A percentile compares a stretch with the other conserved stretches of the same genome.
Evolutionary conservation across 176 grass and related monocot genomes (phyloP).

Genomic region (Eragrostis curvula): DNA sequence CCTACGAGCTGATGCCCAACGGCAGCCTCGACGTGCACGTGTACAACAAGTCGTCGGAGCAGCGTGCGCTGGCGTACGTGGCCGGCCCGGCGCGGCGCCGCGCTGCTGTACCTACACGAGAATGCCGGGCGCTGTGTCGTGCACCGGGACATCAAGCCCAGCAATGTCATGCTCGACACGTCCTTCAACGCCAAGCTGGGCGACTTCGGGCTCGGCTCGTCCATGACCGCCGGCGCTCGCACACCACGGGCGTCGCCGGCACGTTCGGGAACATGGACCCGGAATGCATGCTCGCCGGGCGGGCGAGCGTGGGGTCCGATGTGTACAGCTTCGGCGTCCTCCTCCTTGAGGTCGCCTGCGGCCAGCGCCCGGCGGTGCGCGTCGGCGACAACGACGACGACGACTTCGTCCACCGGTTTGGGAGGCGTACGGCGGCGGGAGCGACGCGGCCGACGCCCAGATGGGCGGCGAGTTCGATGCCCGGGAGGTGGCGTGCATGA

Average conservation of each 20-base stretch:
- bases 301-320: too few relatives aligned
- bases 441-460: neutral
- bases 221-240: neutral
- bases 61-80: neutral
- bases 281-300: too few relatives aligned
- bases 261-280: too few relatives aligned
- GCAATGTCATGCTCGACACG: too few relatives aligned
- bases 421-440: neutral
- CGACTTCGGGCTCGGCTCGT: too few relatives aligned
- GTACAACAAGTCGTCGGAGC: slow-evolving; percentile 5
- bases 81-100: slow-evolving; percentile 20
- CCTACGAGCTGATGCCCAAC: slow-evolving; percentile 63
- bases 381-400: neutral
- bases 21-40: slow-evolving; percentile 59
- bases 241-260: too few relatives aligned
- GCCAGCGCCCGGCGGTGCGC: too few relatives aligned
- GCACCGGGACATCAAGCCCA: too few relatives aligned
- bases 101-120: slow-evolving; percentile 36
- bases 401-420: slow-evolving; percentile 7
- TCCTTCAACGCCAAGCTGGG: too few relatives aligned
- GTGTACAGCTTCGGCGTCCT: too few relatives aligned
- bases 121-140: neutral
- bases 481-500: slow-evolving; percentile 21
- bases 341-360: too few relatives aligned
- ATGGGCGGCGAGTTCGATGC: too few relatives aligned